Conservation (phyloP, 78 protist species). For the Guillardia theta region DNA sequence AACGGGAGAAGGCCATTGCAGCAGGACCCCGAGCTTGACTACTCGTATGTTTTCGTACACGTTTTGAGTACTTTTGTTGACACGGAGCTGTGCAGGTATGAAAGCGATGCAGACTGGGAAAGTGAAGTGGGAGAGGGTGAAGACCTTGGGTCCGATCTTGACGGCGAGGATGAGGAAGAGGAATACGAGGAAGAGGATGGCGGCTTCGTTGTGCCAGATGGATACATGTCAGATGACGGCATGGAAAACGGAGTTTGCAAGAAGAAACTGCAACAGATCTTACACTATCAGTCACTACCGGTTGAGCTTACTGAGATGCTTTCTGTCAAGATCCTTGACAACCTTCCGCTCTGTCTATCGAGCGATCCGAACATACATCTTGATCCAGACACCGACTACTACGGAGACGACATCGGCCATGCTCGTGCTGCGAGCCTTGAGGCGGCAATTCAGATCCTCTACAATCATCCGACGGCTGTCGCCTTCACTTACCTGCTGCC, state of each 20-base stretch:
- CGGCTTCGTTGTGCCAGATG: conserved; percentile 1
- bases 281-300: background rate
- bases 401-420: background rate
- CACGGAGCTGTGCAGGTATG: background rate
- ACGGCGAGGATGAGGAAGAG: background rate
- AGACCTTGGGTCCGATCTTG: background rate
- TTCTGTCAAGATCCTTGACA: background rate
- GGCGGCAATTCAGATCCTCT: background rate
- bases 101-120: conserved; percentile 1
- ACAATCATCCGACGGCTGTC: background rate
- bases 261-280: background rate
- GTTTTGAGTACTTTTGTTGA: background rate
- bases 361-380: background rate
- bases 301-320: background rate
- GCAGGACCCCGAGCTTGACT: conserved; percentile 4
- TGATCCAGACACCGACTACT: background rate
- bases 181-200: background rate
- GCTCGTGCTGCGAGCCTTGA: background rate
- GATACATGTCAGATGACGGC: background rate
- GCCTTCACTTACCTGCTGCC: background rate
- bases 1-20: background rate
- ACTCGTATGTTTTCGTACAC: background rate
- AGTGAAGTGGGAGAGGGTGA: background rate
- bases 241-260: background rate
- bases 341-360: background rate